Conservation (phyloP, 148 eudicot species). For the Rheum nobile region DNA sequence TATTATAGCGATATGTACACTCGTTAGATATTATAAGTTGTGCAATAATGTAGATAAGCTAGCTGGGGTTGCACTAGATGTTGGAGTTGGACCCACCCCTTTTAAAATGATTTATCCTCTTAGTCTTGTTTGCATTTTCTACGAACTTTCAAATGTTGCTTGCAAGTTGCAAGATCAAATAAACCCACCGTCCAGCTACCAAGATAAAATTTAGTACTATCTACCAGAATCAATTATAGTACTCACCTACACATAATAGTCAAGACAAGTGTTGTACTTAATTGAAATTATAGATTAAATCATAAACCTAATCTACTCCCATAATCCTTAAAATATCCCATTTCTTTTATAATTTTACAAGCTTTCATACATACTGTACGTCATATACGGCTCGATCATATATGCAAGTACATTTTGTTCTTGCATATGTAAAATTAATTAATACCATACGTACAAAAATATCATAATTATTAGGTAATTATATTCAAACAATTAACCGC, state of each 20-base stretch:
- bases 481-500: too few species aligned
- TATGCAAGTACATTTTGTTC: too few species aligned
- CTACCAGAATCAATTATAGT: slow-evolving; percentile 3
- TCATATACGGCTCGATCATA: too few species aligned
- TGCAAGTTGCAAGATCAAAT: background rate
- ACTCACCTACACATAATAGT: background rate
- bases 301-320: background rate
- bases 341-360: too few species aligned
- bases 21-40: slow-evolving; percentile 3
- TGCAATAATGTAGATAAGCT: slow-evolving; percentile 5
- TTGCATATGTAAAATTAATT: too few species aligned
- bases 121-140: background rate
- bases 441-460: too few species aligned
- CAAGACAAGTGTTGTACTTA: background rate
- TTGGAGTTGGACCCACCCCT: slow-evolving; percentile 3
- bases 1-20: background rate
- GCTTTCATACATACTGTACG: too few species aligned
- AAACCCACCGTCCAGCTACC: slow-evolving; percentile 8
- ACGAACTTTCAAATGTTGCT: slow-evolving; percentile 1
- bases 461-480: too few species aligned
- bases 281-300: background rate
- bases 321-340: background rate
- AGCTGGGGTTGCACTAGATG: slow-evolving; percentile 7
- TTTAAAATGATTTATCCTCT: background rate
- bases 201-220: background rate